Conservation (phyloP, 2,329 filamentous ascomycete genomes). For the Neurospora crassa region DNA sequence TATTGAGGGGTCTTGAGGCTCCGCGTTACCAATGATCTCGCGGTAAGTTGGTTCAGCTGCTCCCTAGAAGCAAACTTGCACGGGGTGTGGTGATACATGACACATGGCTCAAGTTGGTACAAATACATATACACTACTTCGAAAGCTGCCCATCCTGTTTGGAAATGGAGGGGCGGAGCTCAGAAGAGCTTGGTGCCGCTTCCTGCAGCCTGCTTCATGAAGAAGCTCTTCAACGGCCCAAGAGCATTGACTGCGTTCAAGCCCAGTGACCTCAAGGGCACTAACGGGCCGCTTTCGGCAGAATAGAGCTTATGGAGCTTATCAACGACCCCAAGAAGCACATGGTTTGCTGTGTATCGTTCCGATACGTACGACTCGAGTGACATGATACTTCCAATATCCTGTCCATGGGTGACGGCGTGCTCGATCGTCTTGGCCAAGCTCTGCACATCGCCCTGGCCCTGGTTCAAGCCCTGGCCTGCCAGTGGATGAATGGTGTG, state of each 20-base stretch:
- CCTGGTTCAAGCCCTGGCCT: conserved; percentile 89
- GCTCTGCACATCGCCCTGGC: conserved; percentile 78
- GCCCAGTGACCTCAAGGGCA: conserved; percentile 69
- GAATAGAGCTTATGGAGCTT: conserved; percentile 90
- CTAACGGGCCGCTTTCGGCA: conserved; percentile 68
- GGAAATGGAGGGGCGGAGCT: neutral
- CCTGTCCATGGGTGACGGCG: conserved; percentile 73
- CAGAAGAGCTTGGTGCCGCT: conserved; percentile 37
- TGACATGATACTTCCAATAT: conserved; percentile 69
- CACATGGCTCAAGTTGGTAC: neutral
- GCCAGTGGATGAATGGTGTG: conserved; percentile 93
- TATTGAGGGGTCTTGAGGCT: neutral
- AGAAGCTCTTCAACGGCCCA: conserved; percentile 66
- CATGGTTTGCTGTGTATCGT: conserved; percentile 73
- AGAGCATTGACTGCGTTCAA: conserved; percentile 67
- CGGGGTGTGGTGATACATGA: neutral
- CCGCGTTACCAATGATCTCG: neutral
- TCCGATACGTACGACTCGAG: conserved; percentile 75
- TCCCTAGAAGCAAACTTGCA: neutral
- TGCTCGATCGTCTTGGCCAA: conserved; percentile 66
- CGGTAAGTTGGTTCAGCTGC: neutral
- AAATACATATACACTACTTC: neutral
- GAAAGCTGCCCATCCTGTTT: neutral
- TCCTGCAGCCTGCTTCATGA: conserved; percentile 68
- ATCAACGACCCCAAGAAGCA: conserved; percentile 71